Conservation (phyloP, 768 basidiomycete species). For the Lentinula raphanica region DNA sequence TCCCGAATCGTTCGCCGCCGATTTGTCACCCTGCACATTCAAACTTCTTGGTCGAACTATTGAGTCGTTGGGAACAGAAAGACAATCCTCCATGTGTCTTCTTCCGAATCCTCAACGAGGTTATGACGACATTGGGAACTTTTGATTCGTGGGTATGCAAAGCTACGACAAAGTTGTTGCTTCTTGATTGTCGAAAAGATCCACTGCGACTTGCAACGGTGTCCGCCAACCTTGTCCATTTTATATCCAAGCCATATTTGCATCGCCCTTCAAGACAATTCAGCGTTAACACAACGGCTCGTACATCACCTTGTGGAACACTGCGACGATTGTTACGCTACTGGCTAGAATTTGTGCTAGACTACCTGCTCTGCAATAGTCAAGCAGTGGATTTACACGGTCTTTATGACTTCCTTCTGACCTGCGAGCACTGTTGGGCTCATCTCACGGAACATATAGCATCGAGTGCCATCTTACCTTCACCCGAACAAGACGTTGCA, state of each 20-base stretch:
- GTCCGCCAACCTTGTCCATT: slow-evolving; percentile 22
- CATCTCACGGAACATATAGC: neutral
- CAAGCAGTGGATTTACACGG: neutral
- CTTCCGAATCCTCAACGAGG: slow-evolving; percentile 24
- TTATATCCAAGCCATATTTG: neutral
- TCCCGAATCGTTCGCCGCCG: slow-evolving; percentile 19
- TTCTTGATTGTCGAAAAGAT: neutral
- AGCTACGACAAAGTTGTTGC: slow-evolving; percentile 29
- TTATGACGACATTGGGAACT: slow-evolving; percentile 16
- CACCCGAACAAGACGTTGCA: neutral
- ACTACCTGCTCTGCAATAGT: neutral
- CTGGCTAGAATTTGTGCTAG: neutral
- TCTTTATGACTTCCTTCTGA: neutral
- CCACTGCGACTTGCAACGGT: slow-evolving; percentile 24
- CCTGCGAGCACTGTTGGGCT: neutral
- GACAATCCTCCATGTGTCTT: slow-evolving; percentile 24
- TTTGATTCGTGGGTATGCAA: slow-evolving; percentile 37
- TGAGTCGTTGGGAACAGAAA: slow-evolving; percentile 31
- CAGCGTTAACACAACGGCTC: neutral
- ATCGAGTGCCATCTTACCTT: neutral
- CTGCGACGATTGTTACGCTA: slow-evolving; percentile 3
- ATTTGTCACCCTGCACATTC: slow-evolving; percentile 41
- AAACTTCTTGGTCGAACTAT: slow-evolving; percentile 42
- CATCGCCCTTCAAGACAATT: neutral
- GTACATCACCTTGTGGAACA: neutral